Base-by-base conservation (phyloP, 208 protist genomes). In the Angomonas deanei region DNA sequence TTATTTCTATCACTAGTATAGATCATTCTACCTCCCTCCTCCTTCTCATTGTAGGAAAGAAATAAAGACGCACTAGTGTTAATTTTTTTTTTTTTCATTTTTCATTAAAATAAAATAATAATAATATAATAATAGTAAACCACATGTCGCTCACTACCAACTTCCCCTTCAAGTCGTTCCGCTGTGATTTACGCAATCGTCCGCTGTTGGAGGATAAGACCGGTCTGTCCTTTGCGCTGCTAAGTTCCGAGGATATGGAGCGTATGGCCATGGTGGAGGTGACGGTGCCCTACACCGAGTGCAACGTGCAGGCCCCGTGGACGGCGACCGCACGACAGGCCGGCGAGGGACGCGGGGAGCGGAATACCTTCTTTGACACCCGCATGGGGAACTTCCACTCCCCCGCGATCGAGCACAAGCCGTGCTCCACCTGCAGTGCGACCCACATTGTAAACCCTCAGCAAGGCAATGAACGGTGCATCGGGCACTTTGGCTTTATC, bases 371-470 rank as follows among this genome's bases (percentile, higher is more conserved):
- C 67, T 96, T 89, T 71, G 89, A 96, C 68, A 74, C 80, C 26
- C 86, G 84, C 48, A 96, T 96, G 89, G 89, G 89, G 15, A 96
- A 96, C 80, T 96, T 96, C 57, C 77, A 91, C 50, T 67, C 82
- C 3, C 81, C 77, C 36, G 70, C 74, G 17, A 92, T 92, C 54
- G 73, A 84, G 5, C 74, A 78, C n/a, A 86, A 93, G 72, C 56
- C 84, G 34, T 96, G 89, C 73, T 60, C 86, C 50, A 92, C 86
- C 4, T 96, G 89, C 70, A 68, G 74, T n/a, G 68, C 70, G 24
- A 78, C 76, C 39, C 70, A 64, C 33, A 56, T 28, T 19, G 11
- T n/a, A n/a, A 71, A 59, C 0, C 28, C 6, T n/a, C 79, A 82
- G 69, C 79, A 80, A 36, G 89, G 81, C 69, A 96, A 96, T 64